phyloP scores from a whole-genome alignment of 2,329 filamentous ascomycete genomes.

The Talaromyces pinophilus region DNA sequence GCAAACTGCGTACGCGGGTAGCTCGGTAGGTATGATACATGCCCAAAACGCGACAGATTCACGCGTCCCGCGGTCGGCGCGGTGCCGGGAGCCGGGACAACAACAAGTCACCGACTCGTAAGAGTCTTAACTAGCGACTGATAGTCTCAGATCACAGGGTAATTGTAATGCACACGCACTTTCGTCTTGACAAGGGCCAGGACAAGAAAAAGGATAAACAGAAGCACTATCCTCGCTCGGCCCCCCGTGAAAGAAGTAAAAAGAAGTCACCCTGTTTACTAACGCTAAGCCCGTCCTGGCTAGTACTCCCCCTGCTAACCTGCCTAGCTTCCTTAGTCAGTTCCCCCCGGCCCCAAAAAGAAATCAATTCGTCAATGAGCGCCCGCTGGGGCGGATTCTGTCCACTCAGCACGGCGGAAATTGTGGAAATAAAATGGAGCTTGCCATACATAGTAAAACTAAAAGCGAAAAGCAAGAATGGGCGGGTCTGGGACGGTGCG shows the following conservation, averaged over 20 bases:
- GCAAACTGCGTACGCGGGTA: not conserved
- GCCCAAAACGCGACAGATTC: slow-evolving; percentile 5
- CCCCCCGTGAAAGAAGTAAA: slow-evolving; percentile 1
- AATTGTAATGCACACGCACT: not conserved
- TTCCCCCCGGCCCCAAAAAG: not conserved
- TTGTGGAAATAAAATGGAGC: not conserved
- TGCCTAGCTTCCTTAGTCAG: not conserved
- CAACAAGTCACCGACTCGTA: not conserved
- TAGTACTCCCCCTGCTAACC: slow-evolving; percentile 1
- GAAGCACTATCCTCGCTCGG: not conserved
- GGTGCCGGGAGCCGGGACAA: not conserved
- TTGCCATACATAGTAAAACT: not conserved
- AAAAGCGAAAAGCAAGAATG: not conserved
- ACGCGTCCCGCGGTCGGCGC: not conserved
- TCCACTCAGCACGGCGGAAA: not conserved
- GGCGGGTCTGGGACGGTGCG: slow-evolving; percentile 19
- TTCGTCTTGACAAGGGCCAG: too few species aligned
- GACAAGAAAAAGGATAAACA: not conserved
- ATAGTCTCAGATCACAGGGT: not conserved
- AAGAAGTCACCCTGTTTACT: not conserved
- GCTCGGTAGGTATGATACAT: slow-evolving; percentile 13
- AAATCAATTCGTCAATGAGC: not conserved
- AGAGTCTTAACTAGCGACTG: not conserved
- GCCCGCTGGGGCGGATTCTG: not conserved
- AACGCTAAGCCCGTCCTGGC: not conserved